Percentiles rank a stretch among this genome's conserved stretches.
Evolutionary conservation across 805 yeast genomes (phyloP).

Genomic region (Ogataea polymorpha): DNA sequence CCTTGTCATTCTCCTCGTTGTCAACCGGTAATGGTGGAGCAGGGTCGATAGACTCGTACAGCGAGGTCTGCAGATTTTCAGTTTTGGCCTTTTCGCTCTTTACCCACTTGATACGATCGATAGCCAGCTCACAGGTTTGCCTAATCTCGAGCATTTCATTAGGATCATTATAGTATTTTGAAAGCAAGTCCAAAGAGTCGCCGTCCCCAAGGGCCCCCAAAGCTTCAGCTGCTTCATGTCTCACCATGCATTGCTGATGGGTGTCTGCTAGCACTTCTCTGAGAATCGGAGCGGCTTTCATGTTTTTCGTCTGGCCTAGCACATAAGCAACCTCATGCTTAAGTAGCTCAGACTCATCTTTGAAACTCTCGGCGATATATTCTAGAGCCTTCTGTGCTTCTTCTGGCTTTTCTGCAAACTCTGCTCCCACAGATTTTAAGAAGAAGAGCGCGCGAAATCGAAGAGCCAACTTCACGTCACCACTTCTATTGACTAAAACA

Average conservation of each 20-base stretch:
- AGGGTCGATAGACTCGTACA: slow-evolving; percentile 89
- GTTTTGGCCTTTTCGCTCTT: slow-evolving; percentile 59
- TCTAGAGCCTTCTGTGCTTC: slow-evolving; percentile 68
- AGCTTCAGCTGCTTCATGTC: slow-evolving; percentile 99
- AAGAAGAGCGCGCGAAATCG: slow-evolving; percentile 94
- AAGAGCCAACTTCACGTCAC: slow-evolving; percentile 72
- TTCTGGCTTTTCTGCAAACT: slow-evolving; percentile 47
- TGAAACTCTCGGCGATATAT: slow-evolving; percentile 81
- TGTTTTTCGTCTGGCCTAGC: slow-evolving; percentile 89
- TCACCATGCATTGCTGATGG: slow-evolving; percentile 87
- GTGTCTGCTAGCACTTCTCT: slow-evolving; percentile 64
- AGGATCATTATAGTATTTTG: slow-evolving; percentile 72
- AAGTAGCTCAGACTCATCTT: slow-evolving; percentile 78
- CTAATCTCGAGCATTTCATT: slow-evolving; percentile 68
- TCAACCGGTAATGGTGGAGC: slow-evolving; percentile 91
- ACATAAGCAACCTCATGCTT: slow-evolving; percentile 98
- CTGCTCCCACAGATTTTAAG: slow-evolving; percentile 81
- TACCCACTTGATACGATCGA: slow-evolving; percentile 93
- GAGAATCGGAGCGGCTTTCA: slow-evolving; percentile 71
- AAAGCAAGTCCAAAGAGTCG: slow-evolving; percentile 64
- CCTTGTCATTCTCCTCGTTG: slow-evolving; percentile 45
- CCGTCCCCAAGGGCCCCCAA: slow-evolving; percentile 91
- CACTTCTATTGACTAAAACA: slow-evolving; percentile 59
- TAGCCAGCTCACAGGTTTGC: slow-evolving; percentile 97
- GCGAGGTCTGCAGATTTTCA: slow-evolving; percentile 71